These are phyloP conservation scores for Meripilus lineatus DNA, from an alignment of 1,284 basidiomycete genomes.

Conservation along the genomic window DNA sequence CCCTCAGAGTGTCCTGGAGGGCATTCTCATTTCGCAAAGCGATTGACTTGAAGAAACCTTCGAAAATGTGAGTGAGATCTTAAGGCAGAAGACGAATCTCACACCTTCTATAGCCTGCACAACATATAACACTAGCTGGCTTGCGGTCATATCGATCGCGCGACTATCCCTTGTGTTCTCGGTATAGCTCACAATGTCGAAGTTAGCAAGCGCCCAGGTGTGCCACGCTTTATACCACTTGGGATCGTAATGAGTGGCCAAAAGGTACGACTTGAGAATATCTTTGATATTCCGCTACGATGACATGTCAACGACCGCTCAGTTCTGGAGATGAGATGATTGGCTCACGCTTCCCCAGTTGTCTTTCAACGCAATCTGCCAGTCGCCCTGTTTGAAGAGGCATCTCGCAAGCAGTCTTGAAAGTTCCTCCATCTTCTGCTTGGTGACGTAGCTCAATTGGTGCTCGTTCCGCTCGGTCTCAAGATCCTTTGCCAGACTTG, in stretches of 20 bases:
- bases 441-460: constrained; percentile 40
- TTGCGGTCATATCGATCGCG: constrained; percentile 62
- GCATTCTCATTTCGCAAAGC: constrained; percentile 87
- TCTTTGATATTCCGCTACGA: constrained; percentile 71
- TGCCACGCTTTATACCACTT: constrained; percentile 99
- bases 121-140: constrained; percentile 79
- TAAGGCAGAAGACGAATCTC: constrained; percentile 9
- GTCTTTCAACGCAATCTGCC: constrained; percentile 82
- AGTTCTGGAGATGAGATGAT: not conserved
- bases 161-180: constrained; percentile 65
- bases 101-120: constrained; percentile 92
- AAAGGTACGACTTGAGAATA: constrained; percentile 81
- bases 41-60: constrained; percentile 96
- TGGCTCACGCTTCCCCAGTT: constrained; percentile 70
- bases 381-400: constrained; percentile 95
- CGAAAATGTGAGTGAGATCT: not conserved
- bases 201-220: constrained; percentile 96
- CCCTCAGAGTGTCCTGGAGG: constrained; percentile 90
- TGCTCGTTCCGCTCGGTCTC: constrained; percentile 45
- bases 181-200: constrained; percentile 87
- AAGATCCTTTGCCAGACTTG: constrained; percentile 74
- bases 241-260: constrained; percentile 90
- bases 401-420: constrained; percentile 92
- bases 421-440: constrained; percentile 69
- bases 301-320: not conserved